phyloP scores from a whole-genome alignment of 495 filamentous ascomycete species.

The Tuber indicum region DNA sequence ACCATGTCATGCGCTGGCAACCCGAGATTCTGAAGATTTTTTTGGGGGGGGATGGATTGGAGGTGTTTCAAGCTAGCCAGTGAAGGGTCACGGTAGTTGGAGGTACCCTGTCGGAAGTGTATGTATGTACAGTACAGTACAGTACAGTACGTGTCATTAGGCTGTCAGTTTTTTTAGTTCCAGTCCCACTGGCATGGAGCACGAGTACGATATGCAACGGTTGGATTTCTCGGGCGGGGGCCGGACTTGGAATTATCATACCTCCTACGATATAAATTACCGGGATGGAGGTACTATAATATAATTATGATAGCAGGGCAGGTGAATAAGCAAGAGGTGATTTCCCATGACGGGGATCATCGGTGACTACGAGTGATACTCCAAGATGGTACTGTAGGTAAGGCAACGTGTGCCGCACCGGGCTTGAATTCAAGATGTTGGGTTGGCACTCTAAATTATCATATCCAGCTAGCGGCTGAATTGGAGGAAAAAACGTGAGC shows the following conservation, averaged over 20 bases:
- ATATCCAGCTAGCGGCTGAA: too few relatives aligned
- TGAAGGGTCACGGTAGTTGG: background rate
- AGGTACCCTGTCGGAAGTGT: background rate
- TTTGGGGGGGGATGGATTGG: background rate
- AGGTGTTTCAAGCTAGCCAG: background rate
- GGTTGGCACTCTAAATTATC: too few relatives aligned
- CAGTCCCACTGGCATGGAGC: too few relatives aligned
- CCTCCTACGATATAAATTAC: background rate
- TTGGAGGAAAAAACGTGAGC: too few relatives aligned
- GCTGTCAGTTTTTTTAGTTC: background rate
- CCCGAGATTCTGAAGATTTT: background rate
- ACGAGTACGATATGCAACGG: background rate
- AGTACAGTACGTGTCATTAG: background rate
- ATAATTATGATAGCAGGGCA: too few relatives aligned
- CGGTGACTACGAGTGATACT: too few relatives aligned
- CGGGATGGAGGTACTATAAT: too few relatives aligned
- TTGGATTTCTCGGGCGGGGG: background rate
- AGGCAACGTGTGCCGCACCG: too few relatives aligned
- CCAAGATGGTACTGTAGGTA: too few relatives aligned
- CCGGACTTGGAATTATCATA: background rate
- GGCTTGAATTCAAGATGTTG: too few relatives aligned
- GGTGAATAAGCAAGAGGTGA: too few relatives aligned
- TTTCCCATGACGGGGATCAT: too few relatives aligned
- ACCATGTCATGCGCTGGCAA: background rate
- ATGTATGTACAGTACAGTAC: background rate